Conservation (phyloP, 371 early-diverging fungal genomes). For the Zancudomyces culisetae region DNA sequence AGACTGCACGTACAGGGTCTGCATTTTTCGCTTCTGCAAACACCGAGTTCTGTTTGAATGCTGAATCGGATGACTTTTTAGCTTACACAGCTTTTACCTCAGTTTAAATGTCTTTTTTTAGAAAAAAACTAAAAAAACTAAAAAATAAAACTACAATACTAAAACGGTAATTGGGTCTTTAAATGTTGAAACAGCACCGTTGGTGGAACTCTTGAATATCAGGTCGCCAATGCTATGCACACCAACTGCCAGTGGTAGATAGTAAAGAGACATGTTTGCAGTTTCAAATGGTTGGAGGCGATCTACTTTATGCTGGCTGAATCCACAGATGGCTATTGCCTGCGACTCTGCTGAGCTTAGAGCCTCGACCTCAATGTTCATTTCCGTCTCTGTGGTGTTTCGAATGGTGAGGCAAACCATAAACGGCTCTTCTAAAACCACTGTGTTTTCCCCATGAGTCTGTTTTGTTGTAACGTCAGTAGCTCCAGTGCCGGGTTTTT, state of each 20-base stretch:
- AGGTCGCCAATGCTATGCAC: conserved; percentile 69
- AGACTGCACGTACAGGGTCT: conserved; percentile 23
- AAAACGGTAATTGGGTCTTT: conserved; percentile 45
- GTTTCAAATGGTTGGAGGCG: conserved; percentile 35
- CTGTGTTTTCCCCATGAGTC: background rate
- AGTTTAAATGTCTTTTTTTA: conserved; percentile 7
- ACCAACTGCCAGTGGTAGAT: conserved; percentile 67
- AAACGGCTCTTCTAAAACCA: conserved; percentile 44
- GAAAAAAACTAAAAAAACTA: background rate
- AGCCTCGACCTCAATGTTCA: conserved; percentile 39
- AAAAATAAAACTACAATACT: conserved; percentile 15
- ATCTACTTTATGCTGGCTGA: conserved; percentile 41
- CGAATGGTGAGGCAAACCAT: conserved; percentile 21
- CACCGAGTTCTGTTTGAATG: conserved; percentile 24
- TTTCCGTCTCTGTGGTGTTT: conserved; percentile 32
- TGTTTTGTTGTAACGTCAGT: background rate
- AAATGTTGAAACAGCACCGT: conserved; percentile 47
- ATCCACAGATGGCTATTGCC: conserved; percentile 56
- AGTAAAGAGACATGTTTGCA: conserved; percentile 46
- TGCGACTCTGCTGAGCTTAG: conserved; percentile 65
- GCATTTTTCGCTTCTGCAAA: conserved; percentile 43
- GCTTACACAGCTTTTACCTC: conserved; percentile 8
- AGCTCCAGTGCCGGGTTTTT: background rate
- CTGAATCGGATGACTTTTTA: background rate
- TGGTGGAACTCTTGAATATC: conserved; percentile 36